phyloP scores from a whole-genome alignment of 2,329 filamentous ascomycete genomes.

The Fusarium albosuccineum region DNA sequence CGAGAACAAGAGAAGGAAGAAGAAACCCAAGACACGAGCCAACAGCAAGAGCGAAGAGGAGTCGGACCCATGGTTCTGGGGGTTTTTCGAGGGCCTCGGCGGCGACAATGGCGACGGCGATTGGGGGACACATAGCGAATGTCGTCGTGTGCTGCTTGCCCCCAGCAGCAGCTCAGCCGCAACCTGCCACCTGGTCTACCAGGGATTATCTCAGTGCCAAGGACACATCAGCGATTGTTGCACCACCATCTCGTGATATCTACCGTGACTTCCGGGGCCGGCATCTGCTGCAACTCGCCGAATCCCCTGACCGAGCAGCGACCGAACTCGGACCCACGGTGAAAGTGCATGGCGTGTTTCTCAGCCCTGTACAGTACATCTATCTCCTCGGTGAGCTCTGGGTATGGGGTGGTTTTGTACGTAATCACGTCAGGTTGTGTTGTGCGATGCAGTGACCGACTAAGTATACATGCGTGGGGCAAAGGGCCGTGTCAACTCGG shows the following conservation, averaged over 20 bases:
- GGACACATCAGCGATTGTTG: constrained; percentile 7
- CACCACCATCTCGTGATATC: constrained; percentile 20
- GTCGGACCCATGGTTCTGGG: too few species aligned
- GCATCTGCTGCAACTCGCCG: neutral
- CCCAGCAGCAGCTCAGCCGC: neutral
- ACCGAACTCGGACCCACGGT: neutral
- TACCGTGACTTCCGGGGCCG: neutral
- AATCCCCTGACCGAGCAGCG: neutral
- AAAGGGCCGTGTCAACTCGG: too few species aligned
- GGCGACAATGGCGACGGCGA: too few species aligned
- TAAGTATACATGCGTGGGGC: too few species aligned
- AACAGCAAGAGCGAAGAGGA: too few species aligned
- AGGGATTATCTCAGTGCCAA: constrained; percentile 2
- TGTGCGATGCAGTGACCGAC: neutral
- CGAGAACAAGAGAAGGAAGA: too few species aligned
- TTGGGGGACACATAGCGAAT: neutral
- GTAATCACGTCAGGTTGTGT: neutral
- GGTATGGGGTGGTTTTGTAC: neutral
- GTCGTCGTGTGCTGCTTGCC: too few species aligned
- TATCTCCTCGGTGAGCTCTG: constrained; percentile 3
- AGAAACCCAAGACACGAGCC: too few species aligned
- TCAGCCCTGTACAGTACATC: neutral
- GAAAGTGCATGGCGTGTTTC: neutral
- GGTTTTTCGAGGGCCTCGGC: too few species aligned
- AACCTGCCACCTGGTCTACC: neutral